phyloP scores from a whole-genome alignment of 164 flowering plant genomes.

The Kalanchoe fedtschenkoi region DNA sequence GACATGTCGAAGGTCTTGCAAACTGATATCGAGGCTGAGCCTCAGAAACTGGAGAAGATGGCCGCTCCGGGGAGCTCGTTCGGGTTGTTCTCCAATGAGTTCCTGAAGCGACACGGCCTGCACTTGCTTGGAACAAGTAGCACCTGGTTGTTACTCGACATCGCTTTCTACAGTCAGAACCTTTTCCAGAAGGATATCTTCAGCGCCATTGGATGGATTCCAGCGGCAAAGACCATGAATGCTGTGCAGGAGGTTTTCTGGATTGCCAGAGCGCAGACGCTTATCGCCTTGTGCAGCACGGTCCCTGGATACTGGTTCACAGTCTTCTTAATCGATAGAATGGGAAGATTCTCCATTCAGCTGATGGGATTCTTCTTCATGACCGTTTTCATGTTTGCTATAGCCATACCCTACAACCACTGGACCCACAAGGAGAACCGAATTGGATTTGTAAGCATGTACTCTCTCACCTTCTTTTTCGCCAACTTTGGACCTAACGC shows the following conservation, averaged over 20 bases:
- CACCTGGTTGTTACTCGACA: constrained; percentile 49
- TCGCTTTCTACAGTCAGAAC: background rate
- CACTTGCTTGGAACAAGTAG: constrained; percentile 49
- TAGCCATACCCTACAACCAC: constrained; percentile 57
- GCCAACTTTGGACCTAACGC: constrained; percentile 67
- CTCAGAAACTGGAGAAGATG: constrained; percentile 17
- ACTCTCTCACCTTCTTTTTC: constrained; percentile 64
- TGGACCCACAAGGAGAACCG: constrained; percentile 45
- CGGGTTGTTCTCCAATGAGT: constrained; percentile 38
- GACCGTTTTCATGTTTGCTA: constrained; percentile 72
- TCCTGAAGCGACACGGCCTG: constrained; percentile 36
- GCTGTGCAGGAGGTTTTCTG: constrained; percentile 46
- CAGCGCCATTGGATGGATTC: constrained; percentile 8
- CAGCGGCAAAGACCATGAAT: constrained; percentile 53
- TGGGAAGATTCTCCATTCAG: constrained; percentile 63
- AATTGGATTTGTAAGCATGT: constrained; percentile 47
- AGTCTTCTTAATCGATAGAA: constrained; percentile 49
- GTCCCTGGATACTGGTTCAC: constrained; percentile 91
- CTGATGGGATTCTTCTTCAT: constrained; percentile 65
- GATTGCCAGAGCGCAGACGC: constrained; percentile 57
- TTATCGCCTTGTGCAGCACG: constrained; percentile 64
- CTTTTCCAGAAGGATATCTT: background rate
- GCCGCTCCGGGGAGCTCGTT: constrained; percentile 6
- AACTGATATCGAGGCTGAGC: constrained; percentile 31
- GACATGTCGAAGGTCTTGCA: constrained; percentile 54